A percentile compares a stretch with the other conserved stretches of the same genome.
These are phyloP conservation scores for Zygnema circumcarinatum DNA, from an alignment of 139 green algal species.

Conservation along the genomic window DNA sequence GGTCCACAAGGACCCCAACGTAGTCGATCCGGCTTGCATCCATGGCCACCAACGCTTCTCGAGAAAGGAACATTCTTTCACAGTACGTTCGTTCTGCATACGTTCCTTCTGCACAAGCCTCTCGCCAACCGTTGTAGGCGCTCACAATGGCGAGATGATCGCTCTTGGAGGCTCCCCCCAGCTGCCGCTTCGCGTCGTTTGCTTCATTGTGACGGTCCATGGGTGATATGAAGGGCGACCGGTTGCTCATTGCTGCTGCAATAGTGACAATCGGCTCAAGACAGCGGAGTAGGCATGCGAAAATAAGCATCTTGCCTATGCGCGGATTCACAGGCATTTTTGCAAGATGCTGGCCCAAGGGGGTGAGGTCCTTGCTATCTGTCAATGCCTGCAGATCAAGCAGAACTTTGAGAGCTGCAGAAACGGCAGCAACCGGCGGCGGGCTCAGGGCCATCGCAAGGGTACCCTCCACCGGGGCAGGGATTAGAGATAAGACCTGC, in stretches of 20 bases:
- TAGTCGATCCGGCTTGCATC: constrained; percentile 55
- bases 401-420: constrained; percentile 48
- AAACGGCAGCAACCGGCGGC: constrained; percentile 35
- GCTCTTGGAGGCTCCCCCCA: constrained; percentile 46
- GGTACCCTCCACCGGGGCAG: neutral
- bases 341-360: constrained; percentile 82
- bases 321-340: constrained; percentile 77
- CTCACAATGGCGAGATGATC: constrained; percentile 61
- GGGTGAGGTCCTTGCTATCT: constrained; percentile 66
- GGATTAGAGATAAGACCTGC: constrained; percentile 57
- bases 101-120: constrained; percentile 11
- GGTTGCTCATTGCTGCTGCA: constrained; percentile 57
- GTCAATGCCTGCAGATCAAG: constrained; percentile 66
- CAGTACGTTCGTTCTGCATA: constrained; percentile 33
- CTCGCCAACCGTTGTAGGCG: constrained; percentile 56
- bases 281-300: constrained; percentile 75
- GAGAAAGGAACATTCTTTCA: constrained; percentile 56
- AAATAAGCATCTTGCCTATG: constrained; percentile 88
- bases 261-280: constrained; percentile 83
- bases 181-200: constrained; percentile 50
- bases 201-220: constrained; percentile 49
- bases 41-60: constrained; percentile 53
- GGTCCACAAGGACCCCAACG: constrained; percentile 32
- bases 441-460: constrained; percentile 49
- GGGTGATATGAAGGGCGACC: constrained; percentile 36